Conservation (phyloP, 805 yeast genomes). For the Wickerhamomyces mucosus region DNA sequence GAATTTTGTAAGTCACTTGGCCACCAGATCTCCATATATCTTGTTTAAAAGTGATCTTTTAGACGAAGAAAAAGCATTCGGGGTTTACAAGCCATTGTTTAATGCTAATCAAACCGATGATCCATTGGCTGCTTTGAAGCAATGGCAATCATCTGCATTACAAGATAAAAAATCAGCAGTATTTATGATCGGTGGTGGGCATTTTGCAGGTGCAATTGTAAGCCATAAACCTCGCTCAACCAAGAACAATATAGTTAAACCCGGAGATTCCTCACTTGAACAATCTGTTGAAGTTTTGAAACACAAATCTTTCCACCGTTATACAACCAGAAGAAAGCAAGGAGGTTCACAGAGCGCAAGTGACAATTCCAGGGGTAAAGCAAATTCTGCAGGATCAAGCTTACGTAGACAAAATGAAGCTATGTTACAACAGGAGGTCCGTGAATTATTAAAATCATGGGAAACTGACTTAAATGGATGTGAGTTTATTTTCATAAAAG, state of each 20-base stretch:
- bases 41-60: constrained; percentile 42
- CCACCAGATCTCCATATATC: constrained; percentile 64
- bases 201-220: constrained; percentile 91
- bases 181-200: constrained; percentile 96
- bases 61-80: constrained; percentile 41
- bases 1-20: constrained; percentile 37
- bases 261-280: constrained; percentile 39
- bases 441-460: constrained; percentile 63
- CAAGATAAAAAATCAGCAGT: constrained; percentile 50
- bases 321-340: constrained; percentile 93
- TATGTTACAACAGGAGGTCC: constrained; percentile 71
- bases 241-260: constrained; percentile 45
- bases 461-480: constrained; percentile 47
- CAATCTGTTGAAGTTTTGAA: constrained; percentile 58
- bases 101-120: constrained; percentile 28
- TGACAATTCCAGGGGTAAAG: constrained; percentile 90
- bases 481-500: constrained; percentile 65
- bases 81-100: constrained; percentile 59
- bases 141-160: constrained; percentile 22
- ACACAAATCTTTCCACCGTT: constrained; percentile 86
- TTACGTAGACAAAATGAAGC: constrained; percentile 86
- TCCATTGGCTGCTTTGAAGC: constrained; percentile 42
- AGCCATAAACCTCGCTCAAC: constrained; percentile 54
- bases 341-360: constrained; percentile 95
- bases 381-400: constrained; percentile 90